phyloP scores from a whole-genome alignment of 176 grass and related monocot genomes.

The Tillandsia leiboldiana region DNA sequence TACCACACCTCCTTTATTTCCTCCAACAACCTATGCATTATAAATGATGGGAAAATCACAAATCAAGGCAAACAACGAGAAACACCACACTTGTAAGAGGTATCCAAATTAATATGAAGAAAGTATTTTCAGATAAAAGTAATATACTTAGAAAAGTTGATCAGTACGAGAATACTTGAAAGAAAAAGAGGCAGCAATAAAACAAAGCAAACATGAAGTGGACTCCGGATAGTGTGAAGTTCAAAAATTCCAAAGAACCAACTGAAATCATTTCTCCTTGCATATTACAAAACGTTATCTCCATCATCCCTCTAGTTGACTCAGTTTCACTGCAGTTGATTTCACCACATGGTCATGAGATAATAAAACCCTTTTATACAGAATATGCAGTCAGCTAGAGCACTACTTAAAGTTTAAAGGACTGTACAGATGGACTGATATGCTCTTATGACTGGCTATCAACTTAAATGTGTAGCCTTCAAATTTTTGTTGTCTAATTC shows the following conservation, averaged over 20 bases:
- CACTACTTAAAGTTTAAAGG: no score
- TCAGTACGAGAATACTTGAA: not conserved
- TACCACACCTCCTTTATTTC: slow-evolving; percentile 85
- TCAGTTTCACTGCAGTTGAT: no score
- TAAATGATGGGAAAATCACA: not conserved
- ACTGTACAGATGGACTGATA: no score
- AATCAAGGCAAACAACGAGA: not conserved
- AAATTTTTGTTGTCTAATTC: no score
- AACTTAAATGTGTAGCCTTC: no score
- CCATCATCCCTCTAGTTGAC: no score
- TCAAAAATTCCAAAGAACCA: not conserved
- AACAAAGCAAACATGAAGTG: not conserved
- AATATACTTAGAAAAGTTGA: not conserved
- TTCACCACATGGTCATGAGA: no score
- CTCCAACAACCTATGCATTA: slow-evolving; percentile 50
- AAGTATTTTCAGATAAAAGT: not conserved
- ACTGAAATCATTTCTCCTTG: not conserved
- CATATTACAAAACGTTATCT: not conserved
- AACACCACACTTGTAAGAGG: not conserved
- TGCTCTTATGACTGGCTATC: no score
- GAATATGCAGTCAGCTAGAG: no score
- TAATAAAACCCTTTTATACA: no score
- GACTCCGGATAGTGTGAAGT: not conserved
- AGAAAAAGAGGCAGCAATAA: not conserved
- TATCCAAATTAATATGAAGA: not conserved